Conservation (phyloP, 2,329 filamentous ascomycete species). For the Nemania abortiva region DNA sequence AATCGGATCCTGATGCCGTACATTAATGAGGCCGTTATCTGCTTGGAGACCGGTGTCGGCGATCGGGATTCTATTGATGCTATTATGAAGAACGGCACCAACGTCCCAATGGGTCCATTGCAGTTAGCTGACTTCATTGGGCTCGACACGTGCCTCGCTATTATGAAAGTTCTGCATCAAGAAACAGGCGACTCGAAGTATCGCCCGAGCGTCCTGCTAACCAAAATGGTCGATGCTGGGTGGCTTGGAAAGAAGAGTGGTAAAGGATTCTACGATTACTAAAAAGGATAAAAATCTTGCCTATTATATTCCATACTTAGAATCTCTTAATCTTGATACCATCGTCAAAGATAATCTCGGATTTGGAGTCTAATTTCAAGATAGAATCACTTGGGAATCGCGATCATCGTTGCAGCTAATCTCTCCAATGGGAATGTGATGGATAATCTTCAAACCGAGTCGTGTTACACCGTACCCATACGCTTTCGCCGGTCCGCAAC, state of each 20-base stretch:
- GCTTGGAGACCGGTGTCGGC: conserved; percentile 92
- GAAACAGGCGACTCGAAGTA: conserved; percentile 98
- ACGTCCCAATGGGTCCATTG: conserved; percentile 97
- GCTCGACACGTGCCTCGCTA: conserved; percentile 93
- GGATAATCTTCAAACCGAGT: conserved; percentile 13
- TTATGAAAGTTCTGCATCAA: conserved; percentile 93
- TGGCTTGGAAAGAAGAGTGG: conserved; percentile 98
- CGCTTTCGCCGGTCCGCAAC: not conserved
- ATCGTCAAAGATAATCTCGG: not conserved
- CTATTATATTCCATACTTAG: conserved; percentile 10
- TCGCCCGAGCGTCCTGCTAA: conserved; percentile 84
- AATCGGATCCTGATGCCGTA: conserved; percentile 99
- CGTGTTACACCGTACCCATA: conserved; percentile 6
- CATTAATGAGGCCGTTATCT: conserved; percentile 96
- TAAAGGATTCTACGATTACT: conserved; percentile 96
- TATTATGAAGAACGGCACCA: conserved; percentile 99
- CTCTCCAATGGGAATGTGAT: conserved; percentile 1
- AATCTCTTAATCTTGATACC: not conserved
- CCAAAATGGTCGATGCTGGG: conserved; percentile 97
- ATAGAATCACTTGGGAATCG: not conserved
- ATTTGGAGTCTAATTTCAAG: not conserved
- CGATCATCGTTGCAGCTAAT: not conserved
- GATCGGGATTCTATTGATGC: conserved; percentile 91
- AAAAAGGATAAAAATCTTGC: conserved; percentile 27
- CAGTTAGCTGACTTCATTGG: conserved; percentile 97